Evolutionary conservation across 129 eudicot species (phyloP).

Genomic region (Artemisia tridentata): DNA sequence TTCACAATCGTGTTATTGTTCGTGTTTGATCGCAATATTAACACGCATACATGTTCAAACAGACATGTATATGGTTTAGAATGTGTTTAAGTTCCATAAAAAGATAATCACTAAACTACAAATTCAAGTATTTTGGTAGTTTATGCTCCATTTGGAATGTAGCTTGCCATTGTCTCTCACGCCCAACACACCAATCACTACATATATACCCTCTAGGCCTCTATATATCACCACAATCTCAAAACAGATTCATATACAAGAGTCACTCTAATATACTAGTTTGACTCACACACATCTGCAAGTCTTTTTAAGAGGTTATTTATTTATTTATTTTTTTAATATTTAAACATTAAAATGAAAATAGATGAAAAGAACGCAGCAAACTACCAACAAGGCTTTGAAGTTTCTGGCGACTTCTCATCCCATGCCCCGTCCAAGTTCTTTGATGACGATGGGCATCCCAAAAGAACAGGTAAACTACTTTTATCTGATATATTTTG

Average conservation of each 20-base stretch:
- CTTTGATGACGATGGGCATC: constrained; percentile 63
- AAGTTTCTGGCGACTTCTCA: constrained; percentile 30
- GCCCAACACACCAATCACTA: constrained; percentile 9
- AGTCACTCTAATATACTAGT: neutral
- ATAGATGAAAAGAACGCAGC: constrained; percentile 29
- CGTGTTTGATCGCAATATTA: neutral
- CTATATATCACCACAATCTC: neutral
- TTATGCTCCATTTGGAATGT: constrained; percentile 9
- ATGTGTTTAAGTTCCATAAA: constrained; percentile 1
- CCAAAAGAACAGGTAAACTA: constrained; percentile 48
- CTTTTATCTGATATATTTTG: neutral
- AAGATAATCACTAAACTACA: constrained; percentile 16
- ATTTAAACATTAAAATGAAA: constrained; percentile 7
- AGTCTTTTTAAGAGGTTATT: neutral
- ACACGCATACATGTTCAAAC: neutral
- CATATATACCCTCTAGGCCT: neutral
- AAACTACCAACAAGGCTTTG: constrained; percentile 37
- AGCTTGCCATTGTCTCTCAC: constrained; percentile 16
- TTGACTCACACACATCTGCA: too few relatives aligned
- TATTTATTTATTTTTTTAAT: too few relatives aligned
- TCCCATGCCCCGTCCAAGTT: constrained; percentile 34
- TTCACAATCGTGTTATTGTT: too few relatives aligned
- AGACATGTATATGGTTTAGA: neutral
- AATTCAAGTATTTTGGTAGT: constrained; percentile 22
- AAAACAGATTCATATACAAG: neutral